A percentile compares a stretch with the other conserved stretches of the same genome.
Evolutionary conservation across 2,329 filamentous ascomycete genomes (phyloP).

Genomic region (Capronia americana): DNA sequence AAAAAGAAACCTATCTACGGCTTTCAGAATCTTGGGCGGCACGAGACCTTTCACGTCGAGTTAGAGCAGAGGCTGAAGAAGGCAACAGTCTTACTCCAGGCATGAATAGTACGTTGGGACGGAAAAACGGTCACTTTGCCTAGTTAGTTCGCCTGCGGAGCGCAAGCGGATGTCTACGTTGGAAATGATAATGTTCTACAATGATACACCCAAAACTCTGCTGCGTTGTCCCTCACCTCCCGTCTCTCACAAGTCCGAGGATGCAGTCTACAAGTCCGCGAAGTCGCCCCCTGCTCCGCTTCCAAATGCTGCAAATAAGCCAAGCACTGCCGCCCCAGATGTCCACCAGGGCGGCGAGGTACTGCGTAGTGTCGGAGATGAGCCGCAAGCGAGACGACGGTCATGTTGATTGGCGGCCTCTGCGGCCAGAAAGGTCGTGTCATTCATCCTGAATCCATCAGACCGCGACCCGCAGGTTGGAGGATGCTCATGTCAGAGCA

Average conservation of each 20-base stretch:
- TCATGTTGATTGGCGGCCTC: constrained; percentile 14
- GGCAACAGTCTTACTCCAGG: constrained; percentile 24
- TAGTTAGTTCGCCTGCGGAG: not conserved
- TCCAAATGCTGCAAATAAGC: constrained; percentile 14
- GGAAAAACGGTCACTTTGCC: not conserved
- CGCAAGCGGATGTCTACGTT: not conserved
- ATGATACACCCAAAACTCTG: not conserved
- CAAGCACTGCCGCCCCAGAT: not conserved
- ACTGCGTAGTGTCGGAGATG: not conserved
- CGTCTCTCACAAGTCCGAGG: not conserved
- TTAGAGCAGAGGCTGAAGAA: constrained; percentile 35
- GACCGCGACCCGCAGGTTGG: not conserved
- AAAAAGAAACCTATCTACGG: constrained; percentile 37
- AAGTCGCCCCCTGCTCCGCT: not conserved
- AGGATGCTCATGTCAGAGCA: constrained; percentile 12
- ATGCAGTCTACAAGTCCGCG: no score
- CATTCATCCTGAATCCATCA: not conserved
- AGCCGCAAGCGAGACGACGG: not conserved
- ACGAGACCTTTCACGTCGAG: constrained; percentile 37
- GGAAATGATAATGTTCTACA: not conserved
- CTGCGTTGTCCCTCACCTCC: not conserved
- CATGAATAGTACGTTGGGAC: constrained; percentile 3
- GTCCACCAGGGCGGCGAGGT: not conserved
- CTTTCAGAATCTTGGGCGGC: constrained; percentile 37
- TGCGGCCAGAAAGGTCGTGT: constrained; percentile 1